phyloP scores from a whole-genome alignment of 169 alveolate species.

The Plasmodium yoelii region DNA sequence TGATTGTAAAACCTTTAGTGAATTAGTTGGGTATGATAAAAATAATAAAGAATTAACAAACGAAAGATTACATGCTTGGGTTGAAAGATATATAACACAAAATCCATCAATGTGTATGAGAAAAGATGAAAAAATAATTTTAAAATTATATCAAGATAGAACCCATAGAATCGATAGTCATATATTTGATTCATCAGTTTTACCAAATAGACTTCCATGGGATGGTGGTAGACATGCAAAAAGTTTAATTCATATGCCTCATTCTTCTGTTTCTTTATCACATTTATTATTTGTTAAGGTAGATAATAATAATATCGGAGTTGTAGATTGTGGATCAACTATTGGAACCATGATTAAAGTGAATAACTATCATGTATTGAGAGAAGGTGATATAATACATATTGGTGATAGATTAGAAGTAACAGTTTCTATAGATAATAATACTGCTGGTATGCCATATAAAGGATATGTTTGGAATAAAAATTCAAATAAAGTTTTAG shows the following conservation, averaged over 20 bases:
- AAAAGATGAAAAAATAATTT: constrained; percentile 78
- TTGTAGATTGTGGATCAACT: constrained; percentile 92
- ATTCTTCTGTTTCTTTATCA: constrained; percentile 91
- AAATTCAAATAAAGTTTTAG: constrained; percentile 70
- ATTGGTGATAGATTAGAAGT: constrained; percentile 89
- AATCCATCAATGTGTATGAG: constrained; percentile 81
- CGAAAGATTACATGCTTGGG: constrained; percentile 84
- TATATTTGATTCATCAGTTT: constrained; percentile 77
- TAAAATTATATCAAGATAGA: constrained; percentile 81
- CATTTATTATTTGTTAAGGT: constrained; percentile 88
- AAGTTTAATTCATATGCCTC: constrained; percentile 90
- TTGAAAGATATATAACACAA: constrained; percentile 80
- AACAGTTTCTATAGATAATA: constrained; percentile 78
- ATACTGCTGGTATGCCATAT: constrained; percentile 78
- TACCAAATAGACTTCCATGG: constrained; percentile 91
- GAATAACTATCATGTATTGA: constrained; percentile 79
- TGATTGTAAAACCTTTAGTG: constrained; percentile 80
- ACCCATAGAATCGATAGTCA: constrained; percentile 85
- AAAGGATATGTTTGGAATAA: constrained; percentile 83
- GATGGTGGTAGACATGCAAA: constrained; percentile 92
- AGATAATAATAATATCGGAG: constrained; percentile 78
- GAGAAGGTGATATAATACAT: constrained; percentile 87
- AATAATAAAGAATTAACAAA: constrained; percentile 59
- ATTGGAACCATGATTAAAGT: constrained; percentile 92
- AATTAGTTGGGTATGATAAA: constrained; percentile 80